These are phyloP conservation scores for Teunomyces atbi DNA, from an alignment of 805 yeast genomes.

Conservation along the genomic window DNA sequence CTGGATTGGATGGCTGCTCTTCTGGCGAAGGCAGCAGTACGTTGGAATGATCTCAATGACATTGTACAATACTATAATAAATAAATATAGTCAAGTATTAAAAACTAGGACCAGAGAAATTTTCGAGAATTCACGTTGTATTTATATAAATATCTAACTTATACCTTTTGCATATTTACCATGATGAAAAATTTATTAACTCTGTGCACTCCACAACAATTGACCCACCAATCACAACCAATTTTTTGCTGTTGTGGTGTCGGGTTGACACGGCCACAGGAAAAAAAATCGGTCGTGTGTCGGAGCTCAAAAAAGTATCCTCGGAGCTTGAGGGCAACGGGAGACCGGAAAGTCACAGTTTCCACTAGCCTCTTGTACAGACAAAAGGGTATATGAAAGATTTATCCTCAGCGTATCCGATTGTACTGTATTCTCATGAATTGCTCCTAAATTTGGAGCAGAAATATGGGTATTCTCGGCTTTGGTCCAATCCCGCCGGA, in stretches of 20 bases:
- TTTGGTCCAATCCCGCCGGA: slow-evolving; percentile 1
- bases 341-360: not conserved
- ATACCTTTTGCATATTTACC: slow-evolving; percentile 4
- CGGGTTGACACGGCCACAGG: slow-evolving; percentile 4
- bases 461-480: not conserved
- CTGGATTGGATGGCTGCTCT: slow-evolving; percentile 21
- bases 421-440: too few relatives aligned
- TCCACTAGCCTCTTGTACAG: too few relatives aligned
- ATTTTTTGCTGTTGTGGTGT: slow-evolving; percentile 3
- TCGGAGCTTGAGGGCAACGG: not conserved
- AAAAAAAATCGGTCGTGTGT: slow-evolving; percentile 3
- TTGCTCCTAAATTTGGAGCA: too few relatives aligned
- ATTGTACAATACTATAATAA: slow-evolving; percentile 22
- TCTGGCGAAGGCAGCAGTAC: slow-evolving; percentile 30
- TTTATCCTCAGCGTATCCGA: too few relatives aligned
- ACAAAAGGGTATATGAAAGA: too few relatives aligned
- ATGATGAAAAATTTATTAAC: slow-evolving; percentile 2
- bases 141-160: slow-evolving; percentile 2
- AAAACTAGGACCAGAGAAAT: slow-evolving; percentile 1
- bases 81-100: slow-evolving; percentile 2
- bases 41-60: slow-evolving; percentile 36
- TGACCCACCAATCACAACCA: slow-evolving; percentile 4
- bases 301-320: slow-evolving; percentile 2
- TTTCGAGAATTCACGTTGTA: slow-evolving; percentile 2
- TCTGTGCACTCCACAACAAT: slow-evolving; percentile 1